A percentile compares a stretch with the other conserved stretches of the same genome.
Evolutionary conservation across 768 basidiomycete species (phyloP).

Genomic region (Tricholoma sp.): DNA sequence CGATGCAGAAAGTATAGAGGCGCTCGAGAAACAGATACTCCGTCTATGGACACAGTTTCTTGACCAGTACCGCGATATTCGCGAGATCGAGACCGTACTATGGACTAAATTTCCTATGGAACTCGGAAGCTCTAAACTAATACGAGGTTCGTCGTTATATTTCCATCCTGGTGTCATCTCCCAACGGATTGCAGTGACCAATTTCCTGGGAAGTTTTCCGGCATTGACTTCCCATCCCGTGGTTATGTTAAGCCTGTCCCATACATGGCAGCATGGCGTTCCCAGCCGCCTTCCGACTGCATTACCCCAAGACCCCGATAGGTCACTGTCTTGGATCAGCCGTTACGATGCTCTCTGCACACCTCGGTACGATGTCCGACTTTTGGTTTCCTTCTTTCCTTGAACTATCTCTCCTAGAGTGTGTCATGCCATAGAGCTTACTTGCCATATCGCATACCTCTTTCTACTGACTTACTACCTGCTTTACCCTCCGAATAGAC

Average conservation of each 20-base stretch:
- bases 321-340: slow-evolving; percentile 5
- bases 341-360: slow-evolving; percentile 36
- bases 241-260: slow-evolving; percentile 30
- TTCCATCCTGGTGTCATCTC: background rate
- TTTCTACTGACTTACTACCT: slow-evolving; percentile 35
- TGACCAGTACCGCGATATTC: slow-evolving; percentile 28
- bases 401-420: slow-evolving; percentile 24
- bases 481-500: slow-evolving; percentile 33
- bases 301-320: background rate
- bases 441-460: slow-evolving; percentile 35
- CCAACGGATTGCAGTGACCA: slow-evolving; percentile 29
- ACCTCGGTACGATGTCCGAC: slow-evolving; percentile 34
- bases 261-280: slow-evolving; percentile 35
- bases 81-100: slow-evolving; percentile 42
- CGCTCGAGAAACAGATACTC: slow-evolving; percentile 28
- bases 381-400: background rate
- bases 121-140: slow-evolving; percentile 12
- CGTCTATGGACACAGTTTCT: slow-evolving; percentile 41
- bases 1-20: slow-evolving; percentile 17
- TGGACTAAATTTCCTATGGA: slow-evolving; percentile 41
- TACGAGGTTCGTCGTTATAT: slow-evolving; percentile 25
- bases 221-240: slow-evolving; percentile 35
- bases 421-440: slow-evolving; percentile 38
- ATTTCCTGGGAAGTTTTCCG: slow-evolving; percentile 35
- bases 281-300: background rate